Percentiles rank a stretch among this genome's conserved stretches.
Conservation (phyloP, 2,329 filamentous ascomycete species). For the Pyrenophora seminiperda region DNA sequence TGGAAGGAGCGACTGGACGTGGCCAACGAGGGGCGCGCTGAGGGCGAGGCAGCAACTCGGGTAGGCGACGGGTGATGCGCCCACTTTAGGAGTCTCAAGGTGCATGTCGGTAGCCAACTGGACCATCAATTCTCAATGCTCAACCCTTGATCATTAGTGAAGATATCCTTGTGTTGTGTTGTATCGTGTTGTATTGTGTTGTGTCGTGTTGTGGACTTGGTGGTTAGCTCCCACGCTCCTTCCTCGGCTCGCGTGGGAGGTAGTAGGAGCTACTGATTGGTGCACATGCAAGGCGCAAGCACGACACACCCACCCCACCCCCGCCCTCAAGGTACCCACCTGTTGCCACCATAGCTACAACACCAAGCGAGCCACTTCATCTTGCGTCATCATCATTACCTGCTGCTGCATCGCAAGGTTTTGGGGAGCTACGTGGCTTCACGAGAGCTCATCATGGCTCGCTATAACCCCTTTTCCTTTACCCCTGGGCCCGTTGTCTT, state of each 20-base stretch:
- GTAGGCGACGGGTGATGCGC: slow-evolving; percentile 27
- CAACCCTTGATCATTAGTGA: too few relatives aligned
- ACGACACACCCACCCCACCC: slow-evolving; percentile 14
- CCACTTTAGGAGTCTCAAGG: slow-evolving; percentile 1
- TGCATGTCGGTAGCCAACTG: not conserved
- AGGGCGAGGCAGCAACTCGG: slow-evolving; percentile 47
- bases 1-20: slow-evolving; percentile 33
- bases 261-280: slow-evolving; percentile 29
- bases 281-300: slow-evolving; percentile 13
- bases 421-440: slow-evolving; percentile 16
- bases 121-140: not conserved
- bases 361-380: slow-evolving; percentile 11
- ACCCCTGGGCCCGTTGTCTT: slow-evolving; percentile 80
- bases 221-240: too few relatives aligned
- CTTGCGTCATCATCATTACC: slow-evolving; percentile 18
- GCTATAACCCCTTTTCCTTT: slow-evolving; percentile 68
- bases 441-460: slow-evolving; percentile 36
- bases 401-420: slow-evolving; percentile 13
- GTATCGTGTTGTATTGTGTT: not conserved
- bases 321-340: too few relatives aligned
- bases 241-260: not conserved
- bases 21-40: slow-evolving; percentile 36
- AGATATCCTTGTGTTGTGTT: too few relatives aligned
- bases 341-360: slow-evolving; percentile 12
- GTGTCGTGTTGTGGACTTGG: not conserved